Evolutionary conservation across 2,329 filamentous ascomycete genomes (phyloP).

Genomic region (Apiospora pterosperma): DNA sequence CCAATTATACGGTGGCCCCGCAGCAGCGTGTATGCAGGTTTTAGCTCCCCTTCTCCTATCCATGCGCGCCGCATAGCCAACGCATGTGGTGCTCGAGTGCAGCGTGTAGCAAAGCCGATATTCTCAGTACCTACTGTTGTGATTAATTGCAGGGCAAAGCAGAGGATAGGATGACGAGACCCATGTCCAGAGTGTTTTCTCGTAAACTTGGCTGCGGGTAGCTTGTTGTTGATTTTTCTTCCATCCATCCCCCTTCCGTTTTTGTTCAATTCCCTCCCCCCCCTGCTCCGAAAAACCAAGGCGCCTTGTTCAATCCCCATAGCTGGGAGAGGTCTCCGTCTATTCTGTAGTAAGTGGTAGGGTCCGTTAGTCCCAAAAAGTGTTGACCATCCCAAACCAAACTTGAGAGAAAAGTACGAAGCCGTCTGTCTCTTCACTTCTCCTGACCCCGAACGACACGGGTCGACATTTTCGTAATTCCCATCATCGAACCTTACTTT

Average conservation of each 20-base stretch:
- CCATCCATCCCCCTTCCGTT: too few relatives aligned
- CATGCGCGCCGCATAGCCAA: constrained; percentile 2
- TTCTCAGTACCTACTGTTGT: background rate
- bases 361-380: constrained; percentile 1
- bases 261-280: background rate
- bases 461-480: constrained; percentile 2
- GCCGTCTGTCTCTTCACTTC: background rate
- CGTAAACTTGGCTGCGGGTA: background rate
- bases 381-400: constrained; percentile 2
- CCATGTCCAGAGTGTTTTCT: background rate
- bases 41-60: constrained; percentile 5
- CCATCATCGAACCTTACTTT: constrained; percentile 2
- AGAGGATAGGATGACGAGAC: background rate
- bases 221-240: background rate
- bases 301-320: background rate
- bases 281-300: constrained; percentile 1
- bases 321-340: background rate
- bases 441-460: constrained; percentile 1
- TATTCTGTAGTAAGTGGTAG: background rate
- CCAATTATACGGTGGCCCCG: background rate
- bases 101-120: too few relatives aligned
- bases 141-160: background rate
- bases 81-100: background rate
- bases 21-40: constrained; percentile 1
- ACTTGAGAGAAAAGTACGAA: constrained; percentile 4